Evolutionary conservation across 2,329 filamentous ascomycete species (phyloP).

Genomic region (Alternaria ethzedia): DNA sequence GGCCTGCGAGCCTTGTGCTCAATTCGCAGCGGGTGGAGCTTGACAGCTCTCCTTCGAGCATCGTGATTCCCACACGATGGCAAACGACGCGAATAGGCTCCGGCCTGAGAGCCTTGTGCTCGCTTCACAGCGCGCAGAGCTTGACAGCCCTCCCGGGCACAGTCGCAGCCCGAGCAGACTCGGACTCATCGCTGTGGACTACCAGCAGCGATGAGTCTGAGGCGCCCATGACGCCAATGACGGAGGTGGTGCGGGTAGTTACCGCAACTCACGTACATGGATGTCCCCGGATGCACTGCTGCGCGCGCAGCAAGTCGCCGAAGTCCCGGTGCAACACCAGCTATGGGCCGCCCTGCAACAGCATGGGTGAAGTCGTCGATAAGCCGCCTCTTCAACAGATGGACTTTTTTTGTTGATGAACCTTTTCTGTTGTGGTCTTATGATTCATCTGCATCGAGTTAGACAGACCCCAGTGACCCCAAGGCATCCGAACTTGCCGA

Average conservation of each 20-base stretch:
- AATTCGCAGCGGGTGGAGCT: neutral
- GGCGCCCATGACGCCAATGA: conserved; percentile 15
- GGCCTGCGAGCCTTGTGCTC: neutral
- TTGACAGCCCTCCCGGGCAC: neutral
- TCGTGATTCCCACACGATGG: too few species aligned
- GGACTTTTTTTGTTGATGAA: neutral
- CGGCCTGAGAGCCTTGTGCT: neutral
- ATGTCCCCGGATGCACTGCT: neutral
- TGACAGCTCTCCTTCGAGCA: neutral
- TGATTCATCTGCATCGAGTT: neutral
- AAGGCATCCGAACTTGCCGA: neutral
- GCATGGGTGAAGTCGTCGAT: neutral
- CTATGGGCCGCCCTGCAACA: neutral
- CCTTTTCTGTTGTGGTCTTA: neutral
- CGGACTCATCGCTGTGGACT: conserved; percentile 36
- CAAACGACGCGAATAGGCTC: conserved; percentile 6
- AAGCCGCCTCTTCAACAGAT: neutral
- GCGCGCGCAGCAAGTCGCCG: neutral
- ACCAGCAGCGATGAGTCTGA: conserved; percentile 52
- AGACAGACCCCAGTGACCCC: neutral
- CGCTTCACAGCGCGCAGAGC: neutral
- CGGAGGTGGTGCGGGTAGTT: neutral
- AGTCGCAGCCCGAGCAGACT: conserved; percentile 35
- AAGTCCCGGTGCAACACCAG: neutral
- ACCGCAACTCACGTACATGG: conserved; percentile 16